Conservation (phyloP, 2,329 filamentous ascomycete genomes). For the Colletotrichum tofieldiae region DNA sequence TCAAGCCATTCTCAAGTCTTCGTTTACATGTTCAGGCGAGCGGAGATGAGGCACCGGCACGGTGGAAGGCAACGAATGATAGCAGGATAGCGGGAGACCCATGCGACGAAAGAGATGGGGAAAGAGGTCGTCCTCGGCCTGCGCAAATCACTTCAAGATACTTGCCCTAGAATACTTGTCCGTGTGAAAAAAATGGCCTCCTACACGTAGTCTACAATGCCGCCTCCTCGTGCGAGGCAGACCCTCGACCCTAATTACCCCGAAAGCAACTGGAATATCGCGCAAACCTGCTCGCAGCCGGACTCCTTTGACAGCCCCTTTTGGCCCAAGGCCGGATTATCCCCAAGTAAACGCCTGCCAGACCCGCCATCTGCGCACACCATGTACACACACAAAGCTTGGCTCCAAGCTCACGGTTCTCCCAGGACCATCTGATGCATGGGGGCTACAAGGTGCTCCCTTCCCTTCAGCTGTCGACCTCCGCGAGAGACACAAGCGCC, state of each 20-base stretch:
- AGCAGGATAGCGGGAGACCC: background rate
- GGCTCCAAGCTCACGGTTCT: background rate
- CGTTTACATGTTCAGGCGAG: background rate
- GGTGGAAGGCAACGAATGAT: background rate
- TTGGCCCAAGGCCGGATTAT: constrained; percentile 30
- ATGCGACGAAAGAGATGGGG: background rate
- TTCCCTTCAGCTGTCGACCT: background rate
- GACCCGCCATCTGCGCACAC: constrained; percentile 27
- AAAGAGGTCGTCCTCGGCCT: background rate
- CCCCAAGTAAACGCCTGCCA: constrained; percentile 37
- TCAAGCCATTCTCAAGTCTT: background rate
- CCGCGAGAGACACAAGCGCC: background rate
- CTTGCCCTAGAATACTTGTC: constrained; percentile 5
- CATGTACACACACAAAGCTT: constrained; percentile 30
- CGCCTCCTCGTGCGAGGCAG: background rate
- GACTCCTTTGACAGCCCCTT: constrained; percentile 40
- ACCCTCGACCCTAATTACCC: constrained; percentile 28
- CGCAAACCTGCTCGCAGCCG: constrained; percentile 36
- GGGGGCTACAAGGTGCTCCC: background rate
- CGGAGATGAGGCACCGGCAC: background rate
- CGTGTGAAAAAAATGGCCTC: constrained; percentile 10
- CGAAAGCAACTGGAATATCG: constrained; percentile 40
- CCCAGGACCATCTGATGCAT: constrained; percentile 51
- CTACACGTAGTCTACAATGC: constrained; percentile 29
- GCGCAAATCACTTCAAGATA: background rate